Conservation (phyloP, 495 filamentous ascomycete genomes). For the Hyaloscypha finlandica region DNA sequence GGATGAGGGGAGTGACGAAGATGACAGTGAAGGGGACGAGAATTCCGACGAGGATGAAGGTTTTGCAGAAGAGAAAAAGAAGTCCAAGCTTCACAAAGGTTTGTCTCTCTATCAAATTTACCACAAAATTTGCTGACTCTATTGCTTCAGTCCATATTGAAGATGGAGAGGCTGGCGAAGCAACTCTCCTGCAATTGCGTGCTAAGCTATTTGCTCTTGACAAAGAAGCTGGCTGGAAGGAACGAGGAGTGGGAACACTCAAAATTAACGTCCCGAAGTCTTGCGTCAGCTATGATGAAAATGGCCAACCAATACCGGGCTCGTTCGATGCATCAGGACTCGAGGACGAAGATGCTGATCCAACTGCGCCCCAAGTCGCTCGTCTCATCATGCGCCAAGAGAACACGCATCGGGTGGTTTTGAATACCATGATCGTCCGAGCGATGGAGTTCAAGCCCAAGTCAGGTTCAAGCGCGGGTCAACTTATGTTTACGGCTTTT, state of each 20-base stretch:
- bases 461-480: constrained; percentile 58
- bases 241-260: constrained; percentile 78
- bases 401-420: constrained; percentile 78
- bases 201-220: constrained; percentile 78
- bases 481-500: constrained; percentile 55
- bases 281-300: constrained; percentile 49
- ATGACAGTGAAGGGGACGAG: constrained; percentile 41
- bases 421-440: constrained; percentile 77
- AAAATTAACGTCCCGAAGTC: constrained; percentile 74
- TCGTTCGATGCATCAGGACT: constrained; percentile 52
- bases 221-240: constrained; percentile 75
- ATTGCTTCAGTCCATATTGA: constrained; percentile 47
- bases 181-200: constrained; percentile 61
- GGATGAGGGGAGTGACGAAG: constrained; percentile 47
- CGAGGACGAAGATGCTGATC: constrained; percentile 40
- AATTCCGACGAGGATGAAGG: constrained; percentile 32
- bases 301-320: constrained; percentile 41
- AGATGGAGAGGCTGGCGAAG: constrained; percentile 77
- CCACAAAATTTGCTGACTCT: constrained; percentile 23
- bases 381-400: constrained; percentile 89
- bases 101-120: constrained; percentile 17
- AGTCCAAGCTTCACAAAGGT: constrained; percentile 69
- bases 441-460: constrained; percentile 73
- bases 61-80: constrained; percentile 55
- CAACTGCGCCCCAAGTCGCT: constrained; percentile 42